Base-by-base conservation (phyloP, 371 early-diverging fungal genomes). In the Mycotypha africana region DNA sequence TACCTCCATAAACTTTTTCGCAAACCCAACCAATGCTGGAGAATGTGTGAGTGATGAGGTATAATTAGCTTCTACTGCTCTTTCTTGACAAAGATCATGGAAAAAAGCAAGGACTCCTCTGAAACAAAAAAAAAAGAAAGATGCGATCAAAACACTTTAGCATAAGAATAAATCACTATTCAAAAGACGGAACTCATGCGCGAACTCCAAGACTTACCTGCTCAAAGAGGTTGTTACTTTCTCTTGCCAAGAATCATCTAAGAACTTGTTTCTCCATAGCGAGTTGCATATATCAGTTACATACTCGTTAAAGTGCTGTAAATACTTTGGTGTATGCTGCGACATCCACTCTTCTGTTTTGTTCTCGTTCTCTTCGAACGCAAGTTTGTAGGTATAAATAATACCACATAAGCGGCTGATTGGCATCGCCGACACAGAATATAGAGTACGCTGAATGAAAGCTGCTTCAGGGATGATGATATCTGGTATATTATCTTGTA, bases 281-380 rank as follows among this genome's bases (percentile, higher is more conserved):
- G 74, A 58, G 40, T 71, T 76, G 45, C 79, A 82, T 3, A 80
- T 56, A 30, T 80, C 81, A 62, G 70, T 74, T 16, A 79, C 70
- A 44, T 67, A 77, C 3, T 71, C 63, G 60, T 82, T 82, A 48
- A 82, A 80, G 20, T 60, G 56, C 6, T 66, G 54, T 9, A 82
- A 60, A 42, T 78, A 74, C 2, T 69, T 67, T 26, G 62, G 51
- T 8, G 60, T 65, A 37, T 73, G 67, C 16, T 60, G 57, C 2
- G 66, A 58, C 9, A 58, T 51, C 55, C 66, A 56, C 14, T 59
- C 69, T 7, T 37, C 63, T 0, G 47, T 37, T 4, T 53, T 42
- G 3, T 38, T 33, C 14, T 78, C 71, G 20, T 58, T 65, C 7
- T 56, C 51, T 39, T 70, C 62, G 48, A 72, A 69, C 0, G 71